Conservation (phyloP, 805 yeast species). For the Ogataea kodamae region DNA sequence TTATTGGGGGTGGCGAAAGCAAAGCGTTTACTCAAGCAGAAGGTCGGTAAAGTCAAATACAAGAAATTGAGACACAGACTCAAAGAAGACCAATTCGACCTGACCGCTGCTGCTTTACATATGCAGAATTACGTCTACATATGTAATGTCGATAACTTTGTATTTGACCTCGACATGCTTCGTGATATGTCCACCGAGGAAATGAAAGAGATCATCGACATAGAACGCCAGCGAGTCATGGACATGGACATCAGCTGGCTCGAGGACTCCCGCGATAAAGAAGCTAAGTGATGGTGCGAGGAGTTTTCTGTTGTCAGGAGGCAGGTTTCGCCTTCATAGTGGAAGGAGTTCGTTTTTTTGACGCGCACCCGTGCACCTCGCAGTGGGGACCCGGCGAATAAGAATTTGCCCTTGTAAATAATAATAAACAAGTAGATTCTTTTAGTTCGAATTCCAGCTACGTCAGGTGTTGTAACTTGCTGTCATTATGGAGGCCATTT, state of each 20-base stretch:
- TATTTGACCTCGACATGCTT: constrained; percentile 26
- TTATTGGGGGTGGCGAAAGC: constrained; percentile 45
- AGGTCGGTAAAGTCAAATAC: constrained; percentile 1
- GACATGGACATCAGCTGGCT: constrained; percentile 5
- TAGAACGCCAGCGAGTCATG: constrained; percentile 13
- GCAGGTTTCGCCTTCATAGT: no score
- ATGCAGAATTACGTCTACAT: constrained; percentile 62
- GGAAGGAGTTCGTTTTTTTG: no score
- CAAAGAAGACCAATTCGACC: constrained; percentile 3
- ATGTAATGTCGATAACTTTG: constrained; percentile 42
- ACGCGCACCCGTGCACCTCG: constrained; percentile 13
- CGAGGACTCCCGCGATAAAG: constrained; percentile 1
- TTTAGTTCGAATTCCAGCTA: no score
- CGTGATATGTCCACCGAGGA: constrained; percentile 5
- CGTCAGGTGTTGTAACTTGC: no score
- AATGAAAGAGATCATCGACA: constrained; percentile 9
- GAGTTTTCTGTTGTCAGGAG: no score
- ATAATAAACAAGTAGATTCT: constrained; percentile 11
- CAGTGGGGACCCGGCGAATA: constrained; percentile 16
- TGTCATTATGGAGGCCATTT: constrained; percentile 70
- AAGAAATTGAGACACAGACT: neutral
- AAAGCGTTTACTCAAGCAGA: constrained; percentile 26
- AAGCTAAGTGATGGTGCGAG: no score
- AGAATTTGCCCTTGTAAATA: constrained; percentile 22
- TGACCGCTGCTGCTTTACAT: constrained; percentile 54